Percentiles rank a stretch among this genome's conserved stretches.
phyloP scores from a whole-genome alignment of 208 protist species.

The Wallacemonas rigidus region DNA sequence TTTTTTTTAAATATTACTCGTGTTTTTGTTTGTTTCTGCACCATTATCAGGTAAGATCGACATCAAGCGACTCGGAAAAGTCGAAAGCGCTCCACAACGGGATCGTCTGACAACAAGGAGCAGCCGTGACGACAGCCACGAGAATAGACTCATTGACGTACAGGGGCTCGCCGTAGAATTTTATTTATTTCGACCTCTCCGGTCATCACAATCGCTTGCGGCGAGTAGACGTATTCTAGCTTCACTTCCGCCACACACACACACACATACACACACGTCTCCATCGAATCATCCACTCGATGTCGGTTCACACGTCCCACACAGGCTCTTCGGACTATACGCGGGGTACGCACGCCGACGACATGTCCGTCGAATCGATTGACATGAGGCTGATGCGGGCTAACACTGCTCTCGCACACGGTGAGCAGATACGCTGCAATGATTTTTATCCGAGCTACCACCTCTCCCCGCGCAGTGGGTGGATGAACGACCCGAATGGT shows the following conservation, averaged over 20 bases:
- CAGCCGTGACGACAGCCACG: no score
- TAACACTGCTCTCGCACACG: not conserved
- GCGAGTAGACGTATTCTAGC: no score
- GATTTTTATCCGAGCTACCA: slow-evolving; percentile 61
- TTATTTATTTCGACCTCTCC: no score
- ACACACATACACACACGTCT: not conserved
- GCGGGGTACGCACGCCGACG: not conserved
- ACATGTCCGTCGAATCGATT: not conserved
- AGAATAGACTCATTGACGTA: no score
- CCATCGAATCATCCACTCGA: not conserved
- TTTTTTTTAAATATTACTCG: no score
- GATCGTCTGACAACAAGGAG: no score
- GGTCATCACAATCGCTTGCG: no score
- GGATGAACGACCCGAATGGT: slow-evolving; percentile 54
- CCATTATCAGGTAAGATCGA: no score
- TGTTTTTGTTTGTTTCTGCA: no score
- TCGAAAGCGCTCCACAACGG: no score
- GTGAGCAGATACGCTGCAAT: slow-evolving; percentile 11
- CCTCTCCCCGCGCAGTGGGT: slow-evolving; percentile 52
- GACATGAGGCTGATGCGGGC: not conserved
- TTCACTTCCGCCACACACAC: not conserved
- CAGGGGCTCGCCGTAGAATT: no score
- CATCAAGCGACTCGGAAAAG: no score
- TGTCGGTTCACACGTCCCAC: not conserved
- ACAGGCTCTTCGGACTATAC: not conserved